Conservation (phyloP, 2,329 filamentous ascomycete genomes). For the Aspergillus candidus region DNA sequence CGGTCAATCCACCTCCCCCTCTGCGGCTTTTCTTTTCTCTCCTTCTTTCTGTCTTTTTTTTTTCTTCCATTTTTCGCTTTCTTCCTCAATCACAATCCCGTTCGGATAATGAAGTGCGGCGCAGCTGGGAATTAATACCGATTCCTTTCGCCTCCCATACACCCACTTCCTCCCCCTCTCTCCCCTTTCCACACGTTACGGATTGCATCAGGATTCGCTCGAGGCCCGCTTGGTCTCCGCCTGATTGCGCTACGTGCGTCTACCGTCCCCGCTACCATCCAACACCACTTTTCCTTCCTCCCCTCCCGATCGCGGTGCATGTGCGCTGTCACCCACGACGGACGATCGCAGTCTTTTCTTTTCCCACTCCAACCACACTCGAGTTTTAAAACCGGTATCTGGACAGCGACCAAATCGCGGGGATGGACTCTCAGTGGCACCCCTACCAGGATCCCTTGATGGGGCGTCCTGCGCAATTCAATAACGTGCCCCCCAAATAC, state of each 20-base stretch:
- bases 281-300: neutral
- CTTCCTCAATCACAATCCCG: slow-evolving; percentile 8
- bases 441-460: slow-evolving; percentile 58
- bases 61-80: slow-evolving; percentile 9
- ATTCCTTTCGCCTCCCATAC: slow-evolving; percentile 13
- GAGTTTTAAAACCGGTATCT: neutral
- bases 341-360: slow-evolving; percentile 10
- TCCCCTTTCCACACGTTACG: neutral
- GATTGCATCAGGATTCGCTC: slow-evolving; percentile 14
- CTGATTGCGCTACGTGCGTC: slow-evolving; percentile 26
- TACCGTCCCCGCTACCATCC: slow-evolving; percentile 22
- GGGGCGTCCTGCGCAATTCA: slow-evolving; percentile 60
- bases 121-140: slow-evolving; percentile 16
- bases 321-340: slow-evolving; percentile 22
- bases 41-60: too few relatives aligned
- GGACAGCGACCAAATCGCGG: slow-evolving; percentile 10
- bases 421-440: slow-evolving; percentile 60
- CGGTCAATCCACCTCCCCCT: slow-evolving; percentile 10
- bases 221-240: slow-evolving; percentile 13
- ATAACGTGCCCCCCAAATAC: slow-evolving; percentile 49
- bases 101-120: slow-evolving; percentile 22
- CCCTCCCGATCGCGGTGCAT: slow-evolving; percentile 25
- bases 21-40: neutral
- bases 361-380: slow-evolving; percentile 5
- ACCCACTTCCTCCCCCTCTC: too few relatives aligned